phyloP scores from a whole-genome alignment of 1,139 yeast species.

The Taphrina deformans region DNA sequence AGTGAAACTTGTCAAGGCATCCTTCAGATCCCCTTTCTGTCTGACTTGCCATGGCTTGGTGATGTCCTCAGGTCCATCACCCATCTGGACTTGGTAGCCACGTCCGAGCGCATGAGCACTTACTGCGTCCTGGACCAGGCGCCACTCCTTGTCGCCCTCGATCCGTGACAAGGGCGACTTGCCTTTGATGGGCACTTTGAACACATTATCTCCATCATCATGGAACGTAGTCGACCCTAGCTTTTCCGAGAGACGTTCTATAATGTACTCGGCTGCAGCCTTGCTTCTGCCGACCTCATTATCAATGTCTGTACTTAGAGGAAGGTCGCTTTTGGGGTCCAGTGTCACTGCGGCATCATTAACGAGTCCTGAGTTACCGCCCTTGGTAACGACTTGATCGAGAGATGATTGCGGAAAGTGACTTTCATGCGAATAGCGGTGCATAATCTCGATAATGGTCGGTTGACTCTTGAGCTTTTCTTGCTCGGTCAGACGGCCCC shows the following conservation, averaged over 20 bases:
- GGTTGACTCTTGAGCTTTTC: slow-evolving; percentile 5
- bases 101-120: slow-evolving; percentile 13
- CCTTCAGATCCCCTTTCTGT: slow-evolving; percentile 4
- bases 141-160: slow-evolving; percentile 6
- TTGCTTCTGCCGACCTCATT: slow-evolving; percentile 9
- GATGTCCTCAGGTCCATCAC: slow-evolving; percentile 14
- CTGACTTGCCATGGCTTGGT: slow-evolving; percentile 4
- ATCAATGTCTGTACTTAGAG: slow-evolving; percentile 10
- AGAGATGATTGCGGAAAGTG: neutral
- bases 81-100: slow-evolving; percentile 11
- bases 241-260: neutral
- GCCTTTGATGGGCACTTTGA: slow-evolving; percentile 8
- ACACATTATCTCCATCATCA: slow-evolving; percentile 10
- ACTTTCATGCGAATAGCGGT: neutral
- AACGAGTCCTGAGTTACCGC: neutral
- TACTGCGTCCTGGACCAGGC: slow-evolving; percentile 5
- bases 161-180: neutral
- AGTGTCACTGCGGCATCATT: neutral
- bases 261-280: slow-evolving; percentile 13
- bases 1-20: neutral
- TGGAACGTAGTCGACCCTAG: neutral
- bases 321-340: slow-evolving; percentile 1
- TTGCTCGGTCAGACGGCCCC: neutral
- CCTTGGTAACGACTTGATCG: neutral
- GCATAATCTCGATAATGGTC: slow-evolving; percentile 10